Evolutionary conservation across 768 basidiomycete species (phyloP).

Genomic region (Lentinula raphanica): DNA sequence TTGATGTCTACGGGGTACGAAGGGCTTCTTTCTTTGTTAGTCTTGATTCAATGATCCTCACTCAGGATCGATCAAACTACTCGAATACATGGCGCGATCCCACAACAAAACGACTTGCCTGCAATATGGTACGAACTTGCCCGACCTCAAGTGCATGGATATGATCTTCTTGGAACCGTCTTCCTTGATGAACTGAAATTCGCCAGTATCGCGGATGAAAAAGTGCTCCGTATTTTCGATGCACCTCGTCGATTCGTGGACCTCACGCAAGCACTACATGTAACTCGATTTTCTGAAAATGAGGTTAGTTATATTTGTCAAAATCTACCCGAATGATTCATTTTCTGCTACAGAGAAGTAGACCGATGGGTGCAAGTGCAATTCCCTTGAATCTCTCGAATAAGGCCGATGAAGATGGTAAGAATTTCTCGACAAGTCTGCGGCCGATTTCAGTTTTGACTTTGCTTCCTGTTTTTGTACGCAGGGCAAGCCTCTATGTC

Average conservation of each 20-base stretch:
- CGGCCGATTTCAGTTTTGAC: neutral
- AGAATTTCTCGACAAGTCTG: too few relatives aligned
- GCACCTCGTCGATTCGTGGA: conserved; percentile 80
- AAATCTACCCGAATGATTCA: neutral
- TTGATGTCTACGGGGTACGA: conserved; percentile 79
- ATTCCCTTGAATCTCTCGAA: conserved; percentile 94
- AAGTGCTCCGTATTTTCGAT: conserved; percentile 90
- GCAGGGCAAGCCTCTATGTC: conserved; percentile 7
- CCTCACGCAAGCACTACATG: conserved; percentile 45
- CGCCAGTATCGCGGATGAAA: conserved; percentile 92
- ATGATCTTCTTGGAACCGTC: conserved; percentile 77
- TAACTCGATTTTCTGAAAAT: conserved; percentile 41
- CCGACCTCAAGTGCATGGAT: conserved; percentile 95
- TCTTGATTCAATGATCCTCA: conserved; percentile 4
- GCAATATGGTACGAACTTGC: conserved; percentile 78
- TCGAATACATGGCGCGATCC: conserved; percentile 71
- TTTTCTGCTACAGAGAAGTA: conserved; percentile 35
- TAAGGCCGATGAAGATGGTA: conserved; percentile 77
- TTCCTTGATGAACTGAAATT: conserved; percentile 77
- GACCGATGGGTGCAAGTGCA: conserved; percentile 80
- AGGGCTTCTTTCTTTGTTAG: neutral
- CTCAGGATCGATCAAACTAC: conserved; percentile 85
- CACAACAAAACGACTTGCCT: conserved; percentile 11
- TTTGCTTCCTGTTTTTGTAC: neutral
- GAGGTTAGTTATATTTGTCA: conserved; percentile 35